These are phyloP conservation scores for Heritiera fomes DNA, from an alignment of 345 rosid species.

Conservation along the genomic window DNA sequence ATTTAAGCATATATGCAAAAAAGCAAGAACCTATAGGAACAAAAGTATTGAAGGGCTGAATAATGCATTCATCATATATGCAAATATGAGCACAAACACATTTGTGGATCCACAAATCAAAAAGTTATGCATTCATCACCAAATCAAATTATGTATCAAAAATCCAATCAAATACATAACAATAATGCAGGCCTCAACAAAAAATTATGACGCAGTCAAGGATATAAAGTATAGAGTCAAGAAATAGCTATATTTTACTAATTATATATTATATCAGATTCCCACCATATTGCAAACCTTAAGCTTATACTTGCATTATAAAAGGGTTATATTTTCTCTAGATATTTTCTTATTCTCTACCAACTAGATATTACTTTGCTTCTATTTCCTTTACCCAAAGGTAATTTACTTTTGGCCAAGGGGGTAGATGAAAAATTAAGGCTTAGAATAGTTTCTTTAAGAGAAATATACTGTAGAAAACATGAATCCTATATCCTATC, in stretches of 20 bases:
- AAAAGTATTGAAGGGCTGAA: not conserved
- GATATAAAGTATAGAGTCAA: not conserved
- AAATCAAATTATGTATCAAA: not conserved
- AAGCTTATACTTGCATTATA: not conserved
- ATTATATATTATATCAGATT: not conserved
- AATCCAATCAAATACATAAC: not conserved
- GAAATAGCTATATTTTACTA: not conserved
- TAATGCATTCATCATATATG: not conserved
- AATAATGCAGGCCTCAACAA: not conserved
- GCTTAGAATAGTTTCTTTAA: not conserved
- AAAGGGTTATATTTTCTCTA: not conserved
- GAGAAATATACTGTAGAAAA: not conserved
- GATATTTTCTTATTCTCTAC: not conserved
- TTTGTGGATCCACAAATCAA: not conserved
- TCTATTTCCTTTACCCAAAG: not conserved
- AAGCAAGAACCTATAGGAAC: not conserved
- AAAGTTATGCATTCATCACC: not conserved
- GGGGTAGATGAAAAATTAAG: not conserved
- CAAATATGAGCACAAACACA: not conserved
- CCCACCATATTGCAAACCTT: not conserved
- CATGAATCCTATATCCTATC: not conserved
- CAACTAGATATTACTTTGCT: not conserved
- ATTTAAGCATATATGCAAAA: not conserved
- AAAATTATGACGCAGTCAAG: slow-evolving; percentile 4
- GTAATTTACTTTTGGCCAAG: not conserved